phyloP scores from a whole-genome alignment of 345 rosid species.

The Adansonia digitata region DNA sequence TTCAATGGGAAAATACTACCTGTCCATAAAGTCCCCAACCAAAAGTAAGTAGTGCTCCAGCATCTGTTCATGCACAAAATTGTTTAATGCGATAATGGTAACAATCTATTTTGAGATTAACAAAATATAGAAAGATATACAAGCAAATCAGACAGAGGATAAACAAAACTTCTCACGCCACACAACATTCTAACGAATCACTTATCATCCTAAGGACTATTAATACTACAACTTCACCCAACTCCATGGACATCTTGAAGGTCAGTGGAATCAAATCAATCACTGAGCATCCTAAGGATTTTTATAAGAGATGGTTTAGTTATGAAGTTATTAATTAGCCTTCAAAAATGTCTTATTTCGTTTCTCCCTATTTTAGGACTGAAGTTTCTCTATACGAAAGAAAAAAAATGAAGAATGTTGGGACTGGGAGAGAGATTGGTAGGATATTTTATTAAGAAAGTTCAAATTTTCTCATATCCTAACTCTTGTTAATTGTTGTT shows the following conservation, averaged over 20 bases:
- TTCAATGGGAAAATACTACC: constrained; percentile 30
- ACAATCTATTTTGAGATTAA: not conserved
- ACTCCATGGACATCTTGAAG: not conserved
- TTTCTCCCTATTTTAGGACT: not conserved
- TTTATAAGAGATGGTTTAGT: not conserved
- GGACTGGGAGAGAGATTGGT: not conserved
- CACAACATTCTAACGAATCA: not conserved
- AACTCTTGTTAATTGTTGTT: not conserved
- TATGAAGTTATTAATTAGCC: not conserved
- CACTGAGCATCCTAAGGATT: not conserved
- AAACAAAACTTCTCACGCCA: not conserved
- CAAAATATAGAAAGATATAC: not conserved
- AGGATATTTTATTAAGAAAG: not conserved
- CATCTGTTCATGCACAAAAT: constrained; percentile 52
- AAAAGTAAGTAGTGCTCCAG: constrained; percentile 91
- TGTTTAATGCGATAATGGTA: not conserved
- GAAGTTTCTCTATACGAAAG: not conserved
- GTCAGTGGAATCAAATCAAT: not conserved
- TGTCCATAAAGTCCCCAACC: constrained; percentile 99
- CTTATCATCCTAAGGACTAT: not conserved
- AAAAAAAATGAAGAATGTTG: not conserved
- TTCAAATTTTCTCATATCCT: not conserved
- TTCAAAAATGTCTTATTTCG: not conserved
- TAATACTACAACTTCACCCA: not conserved
- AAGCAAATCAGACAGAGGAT: not conserved